Evolutionary conservation across 1,284 basidiomycete species (phyloP).

Genomic region (Boletellus sp.): DNA sequence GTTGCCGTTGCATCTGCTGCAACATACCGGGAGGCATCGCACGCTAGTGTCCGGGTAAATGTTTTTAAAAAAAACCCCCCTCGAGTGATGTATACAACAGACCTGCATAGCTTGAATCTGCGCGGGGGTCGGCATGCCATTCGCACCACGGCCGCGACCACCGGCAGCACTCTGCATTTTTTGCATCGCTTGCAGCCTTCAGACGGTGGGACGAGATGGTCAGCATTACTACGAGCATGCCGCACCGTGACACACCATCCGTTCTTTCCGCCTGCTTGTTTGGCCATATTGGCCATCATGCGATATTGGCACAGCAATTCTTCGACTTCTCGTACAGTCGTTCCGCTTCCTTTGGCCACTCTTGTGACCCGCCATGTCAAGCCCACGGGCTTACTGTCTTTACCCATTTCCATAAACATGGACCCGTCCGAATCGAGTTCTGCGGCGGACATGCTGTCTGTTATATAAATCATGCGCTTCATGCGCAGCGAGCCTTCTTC

Average conservation of each 20-base stretch:
- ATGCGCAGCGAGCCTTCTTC: slow-evolving; percentile 89
- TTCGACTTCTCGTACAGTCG: slow-evolving; percentile 94
- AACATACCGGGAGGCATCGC: slow-evolving; percentile 88
- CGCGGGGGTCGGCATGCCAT: slow-evolving; percentile 86
- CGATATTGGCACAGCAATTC: slow-evolving; percentile 93
- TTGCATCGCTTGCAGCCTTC: slow-evolving; percentile 80
- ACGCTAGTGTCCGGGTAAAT: slow-evolving; percentile 46
- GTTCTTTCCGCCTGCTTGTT: slow-evolving; percentile 94
- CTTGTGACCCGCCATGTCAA: slow-evolving; percentile 85
- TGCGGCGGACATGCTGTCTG: slow-evolving; percentile 91
- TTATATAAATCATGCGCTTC: slow-evolving; percentile 99
- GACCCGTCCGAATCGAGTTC: slow-evolving; percentile 97
- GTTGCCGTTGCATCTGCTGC: slow-evolving; percentile 79
- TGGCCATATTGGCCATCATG: slow-evolving; percentile 98
- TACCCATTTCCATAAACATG: slow-evolving; percentile 79
- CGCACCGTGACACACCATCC: slow-evolving; percentile 60
- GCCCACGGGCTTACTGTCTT: slow-evolving; percentile 78
- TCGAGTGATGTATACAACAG: slow-evolving; percentile 22
- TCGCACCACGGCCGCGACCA: slow-evolving; percentile 78
- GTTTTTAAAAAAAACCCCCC: slow-evolving; percentile 3
- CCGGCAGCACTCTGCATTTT: slow-evolving; percentile 87
- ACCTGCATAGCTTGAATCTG: slow-evolving; percentile 93
- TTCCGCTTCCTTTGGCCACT: slow-evolving; percentile 94
- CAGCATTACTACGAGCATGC: slow-evolving; percentile 3
- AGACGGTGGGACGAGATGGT: background rate